Conservation (phyloP, 306 rosid genomes). For the Acacia melanoxylon region DNA sequence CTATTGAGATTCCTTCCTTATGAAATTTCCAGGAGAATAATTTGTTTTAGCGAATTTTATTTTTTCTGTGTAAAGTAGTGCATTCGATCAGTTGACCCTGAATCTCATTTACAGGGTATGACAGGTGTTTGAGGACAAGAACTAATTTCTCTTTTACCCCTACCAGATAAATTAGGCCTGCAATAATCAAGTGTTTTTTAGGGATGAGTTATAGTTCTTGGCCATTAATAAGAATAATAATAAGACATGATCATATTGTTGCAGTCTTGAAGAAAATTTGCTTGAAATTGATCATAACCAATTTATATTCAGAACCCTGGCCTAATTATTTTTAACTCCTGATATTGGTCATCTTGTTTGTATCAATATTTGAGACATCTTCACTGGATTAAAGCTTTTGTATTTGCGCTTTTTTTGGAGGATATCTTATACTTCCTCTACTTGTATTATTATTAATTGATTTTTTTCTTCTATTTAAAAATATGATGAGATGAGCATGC, state of each 20-base stretch:
- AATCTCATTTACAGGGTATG: neutral
- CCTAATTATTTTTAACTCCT: constrained; percentile 9
- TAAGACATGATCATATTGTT: constrained; percentile 10
- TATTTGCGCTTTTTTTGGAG: neutral
- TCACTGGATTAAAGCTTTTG: constrained; percentile 22
- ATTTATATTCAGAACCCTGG: constrained; percentile 2
- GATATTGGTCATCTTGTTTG: constrained; percentile 22
- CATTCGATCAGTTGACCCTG: constrained; percentile 3
- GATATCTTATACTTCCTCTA: neutral
- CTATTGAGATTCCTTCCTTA: neutral
- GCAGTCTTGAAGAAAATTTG: constrained; percentile 15
- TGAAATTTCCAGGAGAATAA: constrained; percentile 4
- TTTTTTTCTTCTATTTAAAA: neutral
- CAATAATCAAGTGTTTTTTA: constrained; percentile 1
- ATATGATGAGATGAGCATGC: neutral
- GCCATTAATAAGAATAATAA: neutral
- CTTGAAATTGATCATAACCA: neutral
- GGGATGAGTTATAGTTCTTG: constrained; percentile 7
- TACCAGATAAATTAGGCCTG: constrained; percentile 12
- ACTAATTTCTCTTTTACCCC: constrained; percentile 9
- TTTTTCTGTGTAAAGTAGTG: constrained; percentile 24
- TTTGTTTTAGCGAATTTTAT: neutral
- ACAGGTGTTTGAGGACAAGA: neutral
- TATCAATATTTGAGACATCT: constrained; percentile 19
- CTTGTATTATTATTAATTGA: neutral